phyloP scores from a whole-genome alignment of 2,329 filamentous ascomycete genomes.

The Moelleriella libera region DNA sequence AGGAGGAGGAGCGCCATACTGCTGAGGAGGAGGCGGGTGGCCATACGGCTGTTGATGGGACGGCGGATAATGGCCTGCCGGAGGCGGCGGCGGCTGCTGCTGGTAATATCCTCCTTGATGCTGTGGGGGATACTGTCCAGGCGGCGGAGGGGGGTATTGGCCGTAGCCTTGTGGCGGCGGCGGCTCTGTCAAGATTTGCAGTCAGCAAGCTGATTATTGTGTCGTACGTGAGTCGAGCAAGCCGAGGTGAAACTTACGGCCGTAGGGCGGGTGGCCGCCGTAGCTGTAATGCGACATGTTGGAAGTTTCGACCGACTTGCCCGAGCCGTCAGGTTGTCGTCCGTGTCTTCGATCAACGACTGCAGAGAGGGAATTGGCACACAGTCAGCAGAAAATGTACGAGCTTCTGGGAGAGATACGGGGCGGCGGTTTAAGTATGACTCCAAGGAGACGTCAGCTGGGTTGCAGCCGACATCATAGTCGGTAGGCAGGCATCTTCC shows the following conservation, averaged over 20 bases:
- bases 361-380: no score
- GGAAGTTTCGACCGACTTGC: neutral
- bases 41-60: constrained; percentile 10
- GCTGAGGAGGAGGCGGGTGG: constrained; percentile 7
- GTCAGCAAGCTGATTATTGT: neutral
- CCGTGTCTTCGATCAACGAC: no score
- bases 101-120: constrained; percentile 13
- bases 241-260: constrained; percentile 16
- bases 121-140: constrained; percentile 10
- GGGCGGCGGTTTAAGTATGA: no score
- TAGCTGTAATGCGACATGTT: constrained; percentile 21
- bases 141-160: constrained; percentile 11
- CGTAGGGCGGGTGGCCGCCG: constrained; percentile 12
- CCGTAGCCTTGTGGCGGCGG: constrained; percentile 24
- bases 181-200: constrained; percentile 11
- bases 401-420: no score
- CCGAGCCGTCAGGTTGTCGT: no score
- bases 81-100: constrained; percentile 8
- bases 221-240: neutral
- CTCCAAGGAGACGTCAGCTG: no score
- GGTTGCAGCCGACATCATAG: no score
- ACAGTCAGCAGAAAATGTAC: no score
- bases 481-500: neutral
- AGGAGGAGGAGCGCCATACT: constrained; percentile 12
- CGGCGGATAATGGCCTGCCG: constrained; percentile 5